Base-by-base conservation (phyloP, 371 early-diverging fungal genomes). In the Nematocida minor region DNA sequence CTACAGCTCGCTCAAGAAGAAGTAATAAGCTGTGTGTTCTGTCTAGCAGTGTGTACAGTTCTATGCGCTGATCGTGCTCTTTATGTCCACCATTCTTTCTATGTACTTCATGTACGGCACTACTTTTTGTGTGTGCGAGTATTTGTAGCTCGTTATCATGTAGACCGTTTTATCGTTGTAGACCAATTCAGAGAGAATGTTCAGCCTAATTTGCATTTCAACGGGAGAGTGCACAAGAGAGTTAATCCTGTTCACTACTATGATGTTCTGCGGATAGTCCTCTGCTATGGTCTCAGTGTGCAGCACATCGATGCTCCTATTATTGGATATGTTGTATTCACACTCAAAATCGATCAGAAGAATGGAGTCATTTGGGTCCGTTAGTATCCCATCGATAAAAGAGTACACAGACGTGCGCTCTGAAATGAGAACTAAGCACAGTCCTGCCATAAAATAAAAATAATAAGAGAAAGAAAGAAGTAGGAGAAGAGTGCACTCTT, bases 321-420 rank as follows among this genome's bases (percentile, higher is more conserved):
- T 20, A 47, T 31, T 16, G 7, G 18, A 4, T 18, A n/a, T 14
- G 55, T 18, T 16, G 46, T 51, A 74, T 42, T 74, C 77, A 36
- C 77, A 74, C 66, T 74, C 77, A 11, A 46, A 41, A 34, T 74
- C 77, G 6, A 74, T 36, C 20, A 74, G 55, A 25, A 74, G 54
- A 42, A 74, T 46, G 38, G 53, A 48, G n/a, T n/a, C n/a, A 14
- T 6, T 16, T 16, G 18, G 32, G n/a, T 74, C 44, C 2, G 0
- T 48, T 9, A 34, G 16, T 3, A n/a, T 47, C 4, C 7, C 7
- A 11, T 41, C 9, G 11, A 53, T 22, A 41, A 67, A 49, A 4
- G 55, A 47, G 31, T 49, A 53, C 11, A 53, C 67, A n/a, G 49
- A 57, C 11, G 54, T 29, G 25, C 25, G 25, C 11, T 29, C n/a